Base-by-base conservation (phyloP, 2,329 filamentous ascomycete species). In the Tolypocladium tropicale region DNA sequence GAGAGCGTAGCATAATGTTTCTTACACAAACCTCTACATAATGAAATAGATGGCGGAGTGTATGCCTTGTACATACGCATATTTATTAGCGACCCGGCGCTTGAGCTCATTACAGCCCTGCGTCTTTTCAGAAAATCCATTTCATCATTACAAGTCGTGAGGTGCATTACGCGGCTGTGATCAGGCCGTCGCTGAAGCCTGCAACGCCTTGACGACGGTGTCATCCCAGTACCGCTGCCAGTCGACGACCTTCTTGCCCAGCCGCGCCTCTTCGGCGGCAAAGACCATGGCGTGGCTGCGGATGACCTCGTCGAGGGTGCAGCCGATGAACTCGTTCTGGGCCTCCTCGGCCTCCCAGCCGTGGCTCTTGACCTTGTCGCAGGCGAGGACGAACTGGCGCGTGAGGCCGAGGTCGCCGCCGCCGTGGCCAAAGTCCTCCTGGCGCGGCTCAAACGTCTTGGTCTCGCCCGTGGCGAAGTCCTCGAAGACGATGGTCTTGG, bases 241-340 rank as follows among this genome's bases (percentile, higher is more conserved):
- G 62, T 87, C 79, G 4, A 97, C 73, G 9, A 94, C 85, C 67
- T 80, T 84, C 65, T 80, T 83, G 53, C 79, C 78, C 53, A 75
- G 77, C 64, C 93, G 81, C 6, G 93, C 90, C 64, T 95, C 88
- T 72, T 97, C 94, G 0, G 93, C 94, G 28, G 90, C 92, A 75
- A 96, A 99, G 0, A 96, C 93, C 72, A 94, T 82, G 2, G 89
- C 92, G 73, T 97, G 94, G 65, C 90, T 95, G 52, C 88, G 79
- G n/a, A 97, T 79, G 1, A 88, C 83, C 66, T 97, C 94, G 56
- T 96, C 90, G 9, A 96, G 73, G 14, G 86, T 88, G 71, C 90
- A 95, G 0, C 90, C 91, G 30, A 97, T 77, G 67, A 86, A 83
- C 65, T 84, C 76, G 56, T 78, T 77, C 77, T 97, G 93, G 2